Evolutionary conservation across 2,329 filamentous ascomycete species (phyloP).

Genomic region (Fusarium sp.): DNA sequence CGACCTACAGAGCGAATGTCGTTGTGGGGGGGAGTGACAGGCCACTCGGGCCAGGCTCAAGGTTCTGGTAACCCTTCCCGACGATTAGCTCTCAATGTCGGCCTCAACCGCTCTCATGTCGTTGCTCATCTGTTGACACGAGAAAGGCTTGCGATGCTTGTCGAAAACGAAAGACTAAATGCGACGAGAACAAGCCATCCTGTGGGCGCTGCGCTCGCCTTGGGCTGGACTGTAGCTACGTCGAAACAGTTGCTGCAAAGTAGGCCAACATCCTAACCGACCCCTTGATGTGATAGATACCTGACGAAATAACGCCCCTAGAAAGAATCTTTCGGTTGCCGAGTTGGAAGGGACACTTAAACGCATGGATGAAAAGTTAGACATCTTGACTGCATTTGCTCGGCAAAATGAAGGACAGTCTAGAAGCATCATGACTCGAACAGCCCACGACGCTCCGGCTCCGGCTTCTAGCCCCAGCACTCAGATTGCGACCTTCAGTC

Average conservation of each 20-base stretch:
- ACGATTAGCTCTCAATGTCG: constrained; percentile 16
- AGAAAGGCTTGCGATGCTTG: constrained; percentile 30
- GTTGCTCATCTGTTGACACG: neutral
- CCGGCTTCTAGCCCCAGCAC: neutral
- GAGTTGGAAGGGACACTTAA: constrained; percentile 15
- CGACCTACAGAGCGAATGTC: neutral
- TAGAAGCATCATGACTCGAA: neutral
- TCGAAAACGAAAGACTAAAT: constrained; percentile 32
- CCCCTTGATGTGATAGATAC: neutral
- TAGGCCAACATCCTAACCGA: neutral
- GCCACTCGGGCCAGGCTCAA: neutral
- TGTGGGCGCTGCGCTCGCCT: constrained; percentile 25
- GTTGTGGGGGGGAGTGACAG: neutral
- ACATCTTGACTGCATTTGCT: neutral
- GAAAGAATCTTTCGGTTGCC: constrained; percentile 9
- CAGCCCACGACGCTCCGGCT: neutral
- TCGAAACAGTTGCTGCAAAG: constrained; percentile 24
- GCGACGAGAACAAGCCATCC: constrained; percentile 23
- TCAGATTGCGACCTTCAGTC: neutral
- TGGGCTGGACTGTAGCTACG: constrained; percentile 18
- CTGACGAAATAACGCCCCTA: neutral
- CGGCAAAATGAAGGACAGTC: neutral
- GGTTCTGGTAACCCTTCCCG: neutral
- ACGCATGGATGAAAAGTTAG: constrained; percentile 28
- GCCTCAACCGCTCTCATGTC: neutral